Conservation (phyloP, 495 filamentous ascomycete species). For the Daldinia vernicosa region DNA sequence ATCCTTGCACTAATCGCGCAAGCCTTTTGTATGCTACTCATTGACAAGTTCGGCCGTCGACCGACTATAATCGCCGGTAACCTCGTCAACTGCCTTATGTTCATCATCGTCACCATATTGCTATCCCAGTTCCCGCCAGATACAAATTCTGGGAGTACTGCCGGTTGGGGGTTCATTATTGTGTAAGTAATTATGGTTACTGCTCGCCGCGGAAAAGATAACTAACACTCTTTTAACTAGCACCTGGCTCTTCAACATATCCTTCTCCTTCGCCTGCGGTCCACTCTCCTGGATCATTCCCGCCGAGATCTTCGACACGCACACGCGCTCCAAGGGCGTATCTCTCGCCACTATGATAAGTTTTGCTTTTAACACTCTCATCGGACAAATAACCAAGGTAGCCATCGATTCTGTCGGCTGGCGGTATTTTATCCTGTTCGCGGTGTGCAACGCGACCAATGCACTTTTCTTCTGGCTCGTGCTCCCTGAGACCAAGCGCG, state of each 20-base stretch:
- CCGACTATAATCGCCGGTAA: slow-evolving; percentile 73
- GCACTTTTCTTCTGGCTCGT: slow-evolving; percentile 72
- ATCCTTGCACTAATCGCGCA: slow-evolving; percentile 73
- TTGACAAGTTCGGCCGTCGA: slow-evolving; percentile 72
- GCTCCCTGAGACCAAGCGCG: slow-evolving; percentile 70
- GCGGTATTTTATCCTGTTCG: slow-evolving; percentile 66
- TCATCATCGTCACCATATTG: slow-evolving; percentile 50
- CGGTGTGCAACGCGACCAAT: slow-evolving; percentile 65
- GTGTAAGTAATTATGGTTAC: slow-evolving; percentile 43
- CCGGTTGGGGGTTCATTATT: slow-evolving; percentile 79
- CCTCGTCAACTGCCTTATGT: slow-evolving; percentile 68
- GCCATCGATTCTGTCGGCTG: slow-evolving; percentile 64
- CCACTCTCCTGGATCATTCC: slow-evolving; percentile 72
- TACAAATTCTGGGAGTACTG: slow-evolving; percentile 59
- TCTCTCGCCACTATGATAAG: slow-evolving; percentile 71
- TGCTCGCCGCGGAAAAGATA: neutral
- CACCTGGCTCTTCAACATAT: slow-evolving; percentile 76
- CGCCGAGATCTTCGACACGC: slow-evolving; percentile 75
- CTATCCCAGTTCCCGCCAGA: slow-evolving; percentile 65
- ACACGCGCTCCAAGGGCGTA: slow-evolving; percentile 71
- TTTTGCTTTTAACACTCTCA: slow-evolving; percentile 79
- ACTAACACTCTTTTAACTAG: slow-evolving; percentile 38
- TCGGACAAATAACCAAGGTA: slow-evolving; percentile 72
- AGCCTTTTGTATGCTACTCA: slow-evolving; percentile 71
- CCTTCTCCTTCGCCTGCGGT: slow-evolving; percentile 70